Conservation (phyloP, 768 basidiomycete genomes). For the Termitomyces sp. region DNA sequence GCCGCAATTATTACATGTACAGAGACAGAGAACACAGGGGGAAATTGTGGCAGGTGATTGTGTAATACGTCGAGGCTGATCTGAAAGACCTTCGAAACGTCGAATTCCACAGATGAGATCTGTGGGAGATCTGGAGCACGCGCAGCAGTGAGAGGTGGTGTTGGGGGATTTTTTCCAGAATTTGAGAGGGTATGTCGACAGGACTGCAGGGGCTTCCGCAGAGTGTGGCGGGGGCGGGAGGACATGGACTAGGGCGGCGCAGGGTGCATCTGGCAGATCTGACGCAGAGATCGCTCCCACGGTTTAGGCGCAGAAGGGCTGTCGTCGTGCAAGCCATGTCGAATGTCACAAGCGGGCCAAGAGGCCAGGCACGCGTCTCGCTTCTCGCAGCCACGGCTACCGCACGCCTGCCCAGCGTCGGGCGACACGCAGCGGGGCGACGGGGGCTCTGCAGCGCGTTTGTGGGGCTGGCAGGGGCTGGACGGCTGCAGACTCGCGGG, state of each 20-base stretch:
- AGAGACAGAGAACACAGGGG: conserved; percentile 11
- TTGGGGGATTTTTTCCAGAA: neutral
- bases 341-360: neutral
- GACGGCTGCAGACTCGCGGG: neutral
- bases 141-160: neutral
- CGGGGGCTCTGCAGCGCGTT: neutral
- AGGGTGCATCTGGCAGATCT: conserved; percentile 2
- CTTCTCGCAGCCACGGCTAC: neutral
- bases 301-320: conserved; percentile 26
- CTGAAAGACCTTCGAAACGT: conserved; percentile 6
- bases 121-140: conserved; percentile 3
- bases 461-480: neutral
- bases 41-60: conserved; percentile 13
- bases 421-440: neutral
- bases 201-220: neutral
- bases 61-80: conserved; percentile 7
- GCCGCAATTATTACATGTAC: conserved; percentile 16
- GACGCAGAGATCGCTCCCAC: conserved; percentile 20
- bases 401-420: neutral
- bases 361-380: neutral
- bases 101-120: conserved; percentile 19
- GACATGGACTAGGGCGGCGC: conserved; percentile 3
- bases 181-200: neutral
- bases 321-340: conserved; percentile 2
- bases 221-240: neutral